phyloP scores from a whole-genome alignment of 192 early-diverging fungal genomes.

The Paraglomus occultum region DNA sequence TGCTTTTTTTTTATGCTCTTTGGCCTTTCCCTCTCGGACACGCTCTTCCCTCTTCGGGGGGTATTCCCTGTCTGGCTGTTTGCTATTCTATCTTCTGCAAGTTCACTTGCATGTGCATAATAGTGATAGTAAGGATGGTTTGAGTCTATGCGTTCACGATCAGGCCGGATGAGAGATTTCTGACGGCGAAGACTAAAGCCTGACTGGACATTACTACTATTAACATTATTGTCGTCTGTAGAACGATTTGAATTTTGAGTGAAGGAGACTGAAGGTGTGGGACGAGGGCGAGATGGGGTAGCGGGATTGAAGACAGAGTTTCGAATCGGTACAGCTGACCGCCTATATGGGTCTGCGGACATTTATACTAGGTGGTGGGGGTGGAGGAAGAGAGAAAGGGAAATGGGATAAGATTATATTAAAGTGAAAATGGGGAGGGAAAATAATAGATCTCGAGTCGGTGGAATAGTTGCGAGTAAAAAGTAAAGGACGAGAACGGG shows the following conservation, averaged over 20 bases:
- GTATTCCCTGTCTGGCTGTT: slow-evolving; percentile 32
- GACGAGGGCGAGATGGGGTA: neutral
- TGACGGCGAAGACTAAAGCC: slow-evolving; percentile 42
- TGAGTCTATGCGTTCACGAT: slow-evolving; percentile 54
- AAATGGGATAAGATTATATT: neutral
- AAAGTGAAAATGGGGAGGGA: neutral
- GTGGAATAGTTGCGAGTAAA: no score
- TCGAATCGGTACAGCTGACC: neutral
- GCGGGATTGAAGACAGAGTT: neutral
- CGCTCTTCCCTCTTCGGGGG: slow-evolving; percentile 39
- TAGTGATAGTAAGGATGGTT: slow-evolving; percentile 53
- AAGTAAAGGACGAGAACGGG: no score
- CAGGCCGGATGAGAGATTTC: slow-evolving; percentile 70
- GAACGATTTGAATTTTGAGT: neutral
- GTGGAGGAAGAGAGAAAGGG: neutral
- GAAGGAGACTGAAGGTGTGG: neutral
- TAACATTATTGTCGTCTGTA: neutral
- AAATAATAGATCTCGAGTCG: no score
- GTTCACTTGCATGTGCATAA: slow-evolving; percentile 29
- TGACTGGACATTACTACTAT: neutral
- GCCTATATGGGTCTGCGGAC: neutral
- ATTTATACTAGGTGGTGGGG: neutral
- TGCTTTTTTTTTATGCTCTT: neutral
- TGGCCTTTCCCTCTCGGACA: slow-evolving; percentile 35
- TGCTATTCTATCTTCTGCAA: slow-evolving; percentile 20